Conservation (phyloP, 768 basidiomycete species). For the Boletus rubroflammeus region DNA sequence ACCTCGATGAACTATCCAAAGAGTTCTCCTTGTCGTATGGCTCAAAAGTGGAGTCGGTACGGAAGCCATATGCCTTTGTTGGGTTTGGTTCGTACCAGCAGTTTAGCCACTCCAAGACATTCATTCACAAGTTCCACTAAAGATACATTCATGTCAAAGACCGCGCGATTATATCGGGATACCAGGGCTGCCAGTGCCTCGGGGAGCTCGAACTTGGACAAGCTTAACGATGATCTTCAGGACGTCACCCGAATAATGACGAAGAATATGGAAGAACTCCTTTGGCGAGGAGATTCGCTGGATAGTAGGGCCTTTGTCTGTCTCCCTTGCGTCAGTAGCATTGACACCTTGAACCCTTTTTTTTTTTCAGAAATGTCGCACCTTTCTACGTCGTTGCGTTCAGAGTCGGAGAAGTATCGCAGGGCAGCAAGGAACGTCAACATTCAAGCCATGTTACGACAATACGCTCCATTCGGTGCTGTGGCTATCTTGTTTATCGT, state of each 20-base stretch:
- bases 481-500: slow-evolving; percentile 76
- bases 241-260: slow-evolving; percentile 99
- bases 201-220: slow-evolving; percentile 66
- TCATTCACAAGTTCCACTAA: slow-evolving; percentile 1
- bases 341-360: slow-evolving; percentile 1
- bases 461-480: slow-evolving; percentile 91
- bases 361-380: slow-evolving; percentile 83
- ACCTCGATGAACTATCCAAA: slow-evolving; percentile 93
- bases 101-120: background rate
- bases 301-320: slow-evolving; percentile 63
- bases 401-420: slow-evolving; percentile 97
- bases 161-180: slow-evolving; percentile 91
- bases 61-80: slow-evolving; percentile 98
- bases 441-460: slow-evolving; percentile 86
- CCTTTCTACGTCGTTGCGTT: slow-evolving; percentile 87
- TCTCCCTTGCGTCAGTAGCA: background rate
- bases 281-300: slow-evolving; percentile 97
- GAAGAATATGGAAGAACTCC: slow-evolving; percentile 98
- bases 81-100: slow-evolving; percentile 76
- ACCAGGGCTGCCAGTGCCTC: slow-evolving; percentile 80
- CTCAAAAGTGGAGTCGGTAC: slow-evolving; percentile 83
- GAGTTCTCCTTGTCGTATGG: slow-evolving; percentile 94
- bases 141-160: slow-evolving; percentile 99
- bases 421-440: slow-evolving; percentile 95
- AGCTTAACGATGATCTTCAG: slow-evolving; percentile 92